Base-by-base conservation (phyloP, 495 filamentous ascomycete genomes). In the Podospora fimiseda region DNA sequence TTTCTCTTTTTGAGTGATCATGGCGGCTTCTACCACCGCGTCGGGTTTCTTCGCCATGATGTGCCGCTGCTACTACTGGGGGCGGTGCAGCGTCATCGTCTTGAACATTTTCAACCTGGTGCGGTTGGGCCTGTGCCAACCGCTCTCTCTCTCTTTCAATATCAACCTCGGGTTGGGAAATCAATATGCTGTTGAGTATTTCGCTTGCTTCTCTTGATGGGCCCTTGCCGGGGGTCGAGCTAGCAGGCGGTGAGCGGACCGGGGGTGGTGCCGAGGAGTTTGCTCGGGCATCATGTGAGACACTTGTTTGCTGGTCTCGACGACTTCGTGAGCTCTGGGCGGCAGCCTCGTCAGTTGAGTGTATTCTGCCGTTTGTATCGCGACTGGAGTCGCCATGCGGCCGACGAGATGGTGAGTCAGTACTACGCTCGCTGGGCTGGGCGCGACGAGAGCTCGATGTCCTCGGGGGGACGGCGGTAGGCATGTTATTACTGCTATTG, bases 131-230 rank as follows among this genome's bases (percentile, higher is more conserved):
- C 62, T 87, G 81, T 13, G 73, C 72, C 56, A 85, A 73, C 21
- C 90, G 85, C 57, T 86, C 86, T 53, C 79, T 76, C 64, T 91
- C 90, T 45, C 90, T 78, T 40, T 82, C 84, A 45, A 89, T 75
- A 62, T 94, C 89, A 21, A 88, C 83, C 53, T 82, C 77, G 16
- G 88, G 88, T 58, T 94, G 88, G 45, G 85, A 87, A 48, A 91
- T 78, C 56, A 90, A 67, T 13, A 93, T 79, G 37, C 86, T 80
- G 60, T 88, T 88, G 55, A 95, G 82, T 18, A 94, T 81, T 43
- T 85, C 80, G 66, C 80, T 83, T 24, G 82, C 76, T 61, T 87
- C 82, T 50, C 81, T 74, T 14, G 79, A 80, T 3, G 78, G 75
- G 23, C 72, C 74, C 37, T 73, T 80, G 55, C 62, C 71, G 30